Percentiles rank a stretch among this genome's conserved stretches.
phyloP scores from a whole-genome alignment of 2,329 filamentous ascomycete genomes.

The Arthrobotrys conoides region DNA sequence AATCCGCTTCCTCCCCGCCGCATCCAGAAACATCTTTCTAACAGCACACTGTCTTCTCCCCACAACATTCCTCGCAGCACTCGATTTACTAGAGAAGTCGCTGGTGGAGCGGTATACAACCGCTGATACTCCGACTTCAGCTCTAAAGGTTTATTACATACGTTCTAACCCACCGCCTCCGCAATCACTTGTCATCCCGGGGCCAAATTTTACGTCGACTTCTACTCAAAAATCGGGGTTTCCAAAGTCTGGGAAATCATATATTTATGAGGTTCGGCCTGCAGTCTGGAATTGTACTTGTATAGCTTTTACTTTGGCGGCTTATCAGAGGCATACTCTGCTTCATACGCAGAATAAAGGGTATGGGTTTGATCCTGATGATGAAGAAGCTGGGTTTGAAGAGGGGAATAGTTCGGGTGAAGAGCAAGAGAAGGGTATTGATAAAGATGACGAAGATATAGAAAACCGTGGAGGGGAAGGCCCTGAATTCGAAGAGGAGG shows the following conservation, averaged over 20 bases:
- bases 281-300: constrained; percentile 90
- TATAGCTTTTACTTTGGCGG: constrained; percentile 82
- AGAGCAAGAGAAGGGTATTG: constrained; percentile 58
- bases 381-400: constrained; percentile 44
- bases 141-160: constrained; percentile 73
- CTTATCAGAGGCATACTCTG: constrained; percentile 70
- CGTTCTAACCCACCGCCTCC: constrained; percentile 71
- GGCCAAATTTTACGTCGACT: constrained; percentile 62
- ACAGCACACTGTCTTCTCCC: constrained; percentile 72
- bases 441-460: constrained; percentile 33
- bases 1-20: constrained; percentile 60
- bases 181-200: constrained; percentile 64
- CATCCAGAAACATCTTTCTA: constrained; percentile 67
- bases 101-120: constrained; percentile 73
- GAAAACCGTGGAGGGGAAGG: constrained; percentile 62
- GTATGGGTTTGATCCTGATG: constrained; percentile 64
- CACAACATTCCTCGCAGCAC: constrained; percentile 84
- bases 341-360: constrained; percentile 51
- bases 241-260: constrained; percentile 48
- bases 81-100: constrained; percentile 86
- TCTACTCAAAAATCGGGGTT: constrained; percentile 63
- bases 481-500: constrained; percentile 50
- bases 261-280: constrained; percentile 80
- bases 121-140: constrained; percentile 1
- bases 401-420: constrained; percentile 21